Percentiles rank a stretch among this genome's conserved stretches.
Evolutionary conservation across 2,329 filamentous ascomycete species (phyloP).

Genomic region (Coniochaeta ligniaria): DNA sequence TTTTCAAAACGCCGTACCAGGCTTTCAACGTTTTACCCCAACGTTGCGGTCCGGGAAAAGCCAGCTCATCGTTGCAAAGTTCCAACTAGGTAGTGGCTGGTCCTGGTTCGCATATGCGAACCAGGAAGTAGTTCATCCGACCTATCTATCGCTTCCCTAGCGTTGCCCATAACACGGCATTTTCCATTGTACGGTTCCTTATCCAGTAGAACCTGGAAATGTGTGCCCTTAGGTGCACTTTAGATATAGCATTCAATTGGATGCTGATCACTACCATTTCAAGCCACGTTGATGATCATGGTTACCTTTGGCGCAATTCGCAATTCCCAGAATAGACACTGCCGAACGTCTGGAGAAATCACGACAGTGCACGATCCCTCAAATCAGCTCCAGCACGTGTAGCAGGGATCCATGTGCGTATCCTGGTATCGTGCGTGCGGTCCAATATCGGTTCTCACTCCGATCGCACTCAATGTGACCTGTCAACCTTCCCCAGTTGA

Average conservation of each 20-base stretch:
- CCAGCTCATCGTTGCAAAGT: background rate
- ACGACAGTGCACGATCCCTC: background rate
- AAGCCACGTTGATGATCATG: background rate
- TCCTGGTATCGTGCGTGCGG: background rate
- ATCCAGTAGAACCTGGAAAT: no score
- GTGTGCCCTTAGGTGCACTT: no score
- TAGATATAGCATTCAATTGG: background rate
- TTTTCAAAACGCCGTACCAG: background rate
- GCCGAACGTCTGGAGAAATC: background rate
- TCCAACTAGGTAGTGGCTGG: background rate
- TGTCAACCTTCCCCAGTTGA: background rate
- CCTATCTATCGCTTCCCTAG: background rate
- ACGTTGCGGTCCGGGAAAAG: background rate
- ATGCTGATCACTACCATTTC: background rate
- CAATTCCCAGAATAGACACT: background rate
- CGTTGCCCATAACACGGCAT: background rate
- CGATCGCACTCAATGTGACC: background rate
- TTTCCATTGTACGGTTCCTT: no score
- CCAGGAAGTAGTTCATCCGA: no score
- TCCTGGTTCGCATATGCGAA: background rate
- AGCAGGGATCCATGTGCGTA: background rate
- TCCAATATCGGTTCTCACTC: background rate
- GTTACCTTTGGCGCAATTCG: background rate
- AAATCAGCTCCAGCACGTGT: background rate
- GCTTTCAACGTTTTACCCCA: background rate